Base-by-base conservation (phyloP, 768 basidiomycete genomes). In the Rossbeevera mucosa region DNA sequence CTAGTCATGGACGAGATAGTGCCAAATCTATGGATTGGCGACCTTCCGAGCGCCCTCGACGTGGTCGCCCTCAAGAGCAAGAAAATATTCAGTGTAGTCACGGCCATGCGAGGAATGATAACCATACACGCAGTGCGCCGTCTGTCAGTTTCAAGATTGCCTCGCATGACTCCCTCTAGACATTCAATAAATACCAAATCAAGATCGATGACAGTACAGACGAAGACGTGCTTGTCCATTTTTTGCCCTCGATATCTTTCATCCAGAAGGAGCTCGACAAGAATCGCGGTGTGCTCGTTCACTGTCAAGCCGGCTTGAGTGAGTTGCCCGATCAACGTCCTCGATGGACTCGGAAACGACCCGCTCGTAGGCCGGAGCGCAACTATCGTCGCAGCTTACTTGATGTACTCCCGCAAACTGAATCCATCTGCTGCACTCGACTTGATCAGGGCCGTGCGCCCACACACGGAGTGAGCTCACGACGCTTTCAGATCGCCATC, bases 281-380 rank as follows among this genome's bases (percentile, higher is more conserved):
- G 61, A 83, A 80, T 0, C 73, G 84, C 26, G 86, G 86, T 1
- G 86, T 97, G 2, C 72, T 95, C 18, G 88, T 96, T 0, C 94
- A 96, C 68, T 95, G 94, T 64, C 86, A 90, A 52, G 91, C 90
- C 21, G 94, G 94, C 22, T 76, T 91, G 69, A 91, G 90, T 91
- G 69, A 66, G 88, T 79, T 44, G 5, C 48, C 42, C 12, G 12
- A 24, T 47, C 16, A 41, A 4, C 49, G 4, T 20, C 16, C 47
- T 44, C 22, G 21, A 45, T n/a, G 31, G 44, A 38, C 9, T 38
- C 14, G 36, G 56, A 43, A 47, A 48, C 13, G 31, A 57, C 42
- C 43, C 55, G 21, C 26, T 57, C 18, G 41, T 55, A 91, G 88
- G 88, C 62, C 81, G 94, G 21, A 93, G 91, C 57, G 83, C 86